Percentiles rank a stretch among this genome's conserved stretches.
Conservation (phyloP, 2,329 filamentous ascomycete genomes). For the Nannizziopsis arthrosporioides region DNA sequence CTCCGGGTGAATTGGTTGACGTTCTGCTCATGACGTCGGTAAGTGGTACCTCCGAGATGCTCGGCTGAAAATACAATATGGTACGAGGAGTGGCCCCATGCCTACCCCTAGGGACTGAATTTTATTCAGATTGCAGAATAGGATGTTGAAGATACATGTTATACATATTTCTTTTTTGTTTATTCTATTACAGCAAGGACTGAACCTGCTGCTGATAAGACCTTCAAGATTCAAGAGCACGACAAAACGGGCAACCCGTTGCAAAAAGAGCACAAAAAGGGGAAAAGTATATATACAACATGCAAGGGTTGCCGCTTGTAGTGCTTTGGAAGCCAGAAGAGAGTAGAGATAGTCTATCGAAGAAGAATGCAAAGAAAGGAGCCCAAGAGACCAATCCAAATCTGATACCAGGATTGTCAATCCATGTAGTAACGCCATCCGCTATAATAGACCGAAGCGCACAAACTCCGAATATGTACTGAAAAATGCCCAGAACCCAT, state of each 20-base stretch:
- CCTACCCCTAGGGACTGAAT: too few relatives aligned
- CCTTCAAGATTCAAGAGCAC: conserved; percentile 1
- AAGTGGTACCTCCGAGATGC: too few relatives aligned
- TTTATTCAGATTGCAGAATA: too few relatives aligned
- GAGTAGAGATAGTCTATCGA: conserved; percentile 19
- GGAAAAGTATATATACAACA: conserved; percentile 27
- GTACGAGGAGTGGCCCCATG: too few relatives aligned
- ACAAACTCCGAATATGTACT: background rate
- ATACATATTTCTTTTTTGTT: too few relatives aligned
- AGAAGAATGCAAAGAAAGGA: background rate
- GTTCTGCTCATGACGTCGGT: too few relatives aligned
- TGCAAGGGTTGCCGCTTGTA: background rate
- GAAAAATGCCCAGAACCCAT: background rate
- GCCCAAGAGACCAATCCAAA: conserved; percentile 4
- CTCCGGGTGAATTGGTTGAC: too few relatives aligned
- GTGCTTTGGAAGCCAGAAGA: conserved; percentile 11
- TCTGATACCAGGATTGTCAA: background rate
- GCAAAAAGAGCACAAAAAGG: conserved; percentile 16
- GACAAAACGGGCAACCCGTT: conserved; percentile 10
- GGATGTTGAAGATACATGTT: too few relatives aligned
- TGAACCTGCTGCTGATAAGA: too few relatives aligned
- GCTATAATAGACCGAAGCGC: conserved; percentile 1
- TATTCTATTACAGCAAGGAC: too few relatives aligned
- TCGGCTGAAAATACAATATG: too few relatives aligned
- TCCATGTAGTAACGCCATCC: conserved; percentile 6